These are phyloP conservation scores for Benincasa hispida DNA, from an alignment of 306 rosid species.

Conservation along the genomic window DNA sequence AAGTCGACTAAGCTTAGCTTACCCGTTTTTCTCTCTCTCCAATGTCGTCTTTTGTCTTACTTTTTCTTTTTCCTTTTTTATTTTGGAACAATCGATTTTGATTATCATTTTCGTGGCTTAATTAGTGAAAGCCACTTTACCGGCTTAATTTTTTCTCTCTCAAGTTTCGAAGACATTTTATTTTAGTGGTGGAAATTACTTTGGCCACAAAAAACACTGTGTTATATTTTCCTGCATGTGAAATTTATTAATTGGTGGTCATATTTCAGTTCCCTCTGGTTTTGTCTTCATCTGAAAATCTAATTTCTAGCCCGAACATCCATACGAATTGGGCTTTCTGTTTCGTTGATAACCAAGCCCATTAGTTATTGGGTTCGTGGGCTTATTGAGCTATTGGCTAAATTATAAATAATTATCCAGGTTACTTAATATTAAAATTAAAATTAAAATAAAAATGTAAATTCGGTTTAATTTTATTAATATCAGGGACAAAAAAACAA, in stretches of 20 bases:
- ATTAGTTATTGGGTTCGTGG: too few species aligned
- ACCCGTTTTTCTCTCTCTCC: too few species aligned
- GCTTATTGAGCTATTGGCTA: too few species aligned
- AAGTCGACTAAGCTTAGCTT: slow-evolving; percentile 52
- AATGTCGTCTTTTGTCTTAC: background rate
- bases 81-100: background rate
- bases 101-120: background rate
- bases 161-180: background rate
- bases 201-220: background rate
- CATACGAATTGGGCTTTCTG: too few species aligned
- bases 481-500: too few species aligned
- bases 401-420: too few species aligned
- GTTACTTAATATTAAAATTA: too few species aligned
- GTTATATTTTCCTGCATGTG: background rate
- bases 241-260: background rate
- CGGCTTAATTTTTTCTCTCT: background rate
- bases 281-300: too few species aligned
- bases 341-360: too few species aligned
- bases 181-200: background rate
- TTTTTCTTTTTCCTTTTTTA: background rate
- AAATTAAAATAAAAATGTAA: too few species aligned
- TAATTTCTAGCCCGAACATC: too few species aligned
- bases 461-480: too few species aligned
- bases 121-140: background rate
- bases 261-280: background rate